These are phyloP conservation scores for Penicillium sp. DNA, from an alignment of 2,329 filamentous ascomycete species.

Conservation along the genomic window DNA sequence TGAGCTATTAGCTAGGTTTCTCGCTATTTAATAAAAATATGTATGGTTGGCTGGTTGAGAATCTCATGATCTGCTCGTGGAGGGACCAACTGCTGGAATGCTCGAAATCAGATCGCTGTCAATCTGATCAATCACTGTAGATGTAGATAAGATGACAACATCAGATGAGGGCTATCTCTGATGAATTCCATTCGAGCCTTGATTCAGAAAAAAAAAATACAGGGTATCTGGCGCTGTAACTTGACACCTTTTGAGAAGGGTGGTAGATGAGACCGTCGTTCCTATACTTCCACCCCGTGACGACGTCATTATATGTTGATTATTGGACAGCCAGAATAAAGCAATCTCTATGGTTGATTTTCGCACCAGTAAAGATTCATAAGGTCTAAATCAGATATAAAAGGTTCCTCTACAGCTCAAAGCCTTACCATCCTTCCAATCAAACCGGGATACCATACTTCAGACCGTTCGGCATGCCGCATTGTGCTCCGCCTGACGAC, in stretches of 20 bases:
- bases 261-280: background rate
- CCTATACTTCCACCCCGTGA: background rate
- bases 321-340: background rate
- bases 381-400: too few species aligned
- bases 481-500: constrained; percentile 34
- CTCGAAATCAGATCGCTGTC: background rate
- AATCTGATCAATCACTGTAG: background rate
- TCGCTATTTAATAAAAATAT: too few species aligned
- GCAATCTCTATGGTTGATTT: background rate
- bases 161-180: background rate
- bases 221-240: too few species aligned
- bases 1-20: background rate
- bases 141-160: background rate
- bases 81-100: background rate
- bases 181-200: background rate
- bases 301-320: constrained; percentile 7
- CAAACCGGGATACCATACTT: constrained; percentile 9
- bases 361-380: background rate
- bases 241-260: background rate
- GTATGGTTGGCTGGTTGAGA: background rate
- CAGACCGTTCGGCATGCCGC: constrained; percentile 23
- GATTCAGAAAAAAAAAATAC: background rate
- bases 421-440: background rate
- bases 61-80: background rate
- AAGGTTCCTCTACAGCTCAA: background rate